Base-by-base conservation (phyloP, 208 protist species). In the Herpetomonas samuelpessoai region DNA sequence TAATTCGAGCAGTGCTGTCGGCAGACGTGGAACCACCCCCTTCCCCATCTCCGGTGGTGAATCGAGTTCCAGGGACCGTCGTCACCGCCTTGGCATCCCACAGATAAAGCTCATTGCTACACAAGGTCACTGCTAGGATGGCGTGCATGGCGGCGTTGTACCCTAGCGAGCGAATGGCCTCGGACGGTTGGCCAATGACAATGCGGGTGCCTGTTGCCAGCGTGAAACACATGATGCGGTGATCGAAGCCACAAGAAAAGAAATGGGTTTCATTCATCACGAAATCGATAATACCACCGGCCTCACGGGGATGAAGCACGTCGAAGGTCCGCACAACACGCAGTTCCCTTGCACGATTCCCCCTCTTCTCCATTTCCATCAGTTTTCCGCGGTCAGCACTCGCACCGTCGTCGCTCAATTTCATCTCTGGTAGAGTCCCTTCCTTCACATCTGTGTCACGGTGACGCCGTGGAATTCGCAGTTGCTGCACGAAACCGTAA, bases 261-360 rank as follows among this genome's bases (percentile, higher is more conserved):
- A 91, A 26, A 27, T 65, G 60, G 19, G 45, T 49, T 39, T 73
- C 74, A 41, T 52, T 76, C 0, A 91, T 21, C 38, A 73, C 73
- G 68, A 93, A 89, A 61, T 93, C 86, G 0, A 74, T 63, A 9
- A 93, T 59, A 1, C 83, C 86, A 60, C 86, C 86, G 0, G 51
- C 64, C 22, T 75, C 64, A 22, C 55, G 49, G 0, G 62, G 39
- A 64, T 93, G 86, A 26, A 93, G 30, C 19, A 27, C 44, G 0
- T 64, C 44, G 35, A 74, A 87, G 1, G 44, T 58, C n/a, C 67
- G 66, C 41, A 60, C 67, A 9, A 76, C 41, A 2, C 44, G 41
- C 6, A 86, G 63, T 31, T 75, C 73, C 29, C 57, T n/a, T n/a
- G n/a, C n/a, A n/a, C n/a, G n/a, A n/a, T n/a, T n/a, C n/a, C n/a